Base-by-base conservation (phyloP, 2,329 filamentous ascomycete genomes). In the Graphilbum ipis-grandicollis region DNA sequence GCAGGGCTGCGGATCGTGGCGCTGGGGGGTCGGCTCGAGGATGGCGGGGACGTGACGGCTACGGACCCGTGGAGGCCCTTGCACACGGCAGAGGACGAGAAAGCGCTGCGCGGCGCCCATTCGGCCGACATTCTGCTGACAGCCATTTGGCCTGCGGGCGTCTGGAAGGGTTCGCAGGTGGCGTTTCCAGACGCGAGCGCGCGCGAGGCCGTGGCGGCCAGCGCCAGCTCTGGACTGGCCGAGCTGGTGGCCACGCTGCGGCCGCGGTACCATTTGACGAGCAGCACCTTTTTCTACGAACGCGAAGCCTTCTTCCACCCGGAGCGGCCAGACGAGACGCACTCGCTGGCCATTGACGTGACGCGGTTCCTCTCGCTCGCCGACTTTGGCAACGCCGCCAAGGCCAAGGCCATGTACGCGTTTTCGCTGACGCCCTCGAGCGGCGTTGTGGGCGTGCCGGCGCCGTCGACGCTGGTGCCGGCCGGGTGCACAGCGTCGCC, bases 321-420 rank as follows among this genome's bases (percentile, higher is more conserved):
- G 2, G 42, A 38, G 33, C 42, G 42, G 19, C 46, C 56, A 7
- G 52, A 56, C 28, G 56, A 57, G 13, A 59, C 59, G 0, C 47
- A 53, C 15, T 47, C 7, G 65, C 75, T 39, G 57, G 63, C 18
- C 66, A 68, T 44, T 59, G 43, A 65, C 2, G 57, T 92, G 9
- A 96, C 90, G 1, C 75, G 90, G 15, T 98, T 98, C 59, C 80
- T 96, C 48, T 92, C 85, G 37, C 63, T 96, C 37, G 86, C 85
- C 0, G 66, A 79, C 0, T 86, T 73, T 48, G 80, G 74, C 39
- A 93, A 92, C 48, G 44, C 68, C 0, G 61, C 63, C 17, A 93
- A 92, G 55, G 75, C 81, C 35, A 94, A 88, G 53, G 72, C 77
- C 37, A 65, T 88, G 47, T 88, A 85, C 48, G 83, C 79, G 7